Conservation (phyloP, 1,284 basidiomycete species). For the Rhodotorula sp. region DNA sequence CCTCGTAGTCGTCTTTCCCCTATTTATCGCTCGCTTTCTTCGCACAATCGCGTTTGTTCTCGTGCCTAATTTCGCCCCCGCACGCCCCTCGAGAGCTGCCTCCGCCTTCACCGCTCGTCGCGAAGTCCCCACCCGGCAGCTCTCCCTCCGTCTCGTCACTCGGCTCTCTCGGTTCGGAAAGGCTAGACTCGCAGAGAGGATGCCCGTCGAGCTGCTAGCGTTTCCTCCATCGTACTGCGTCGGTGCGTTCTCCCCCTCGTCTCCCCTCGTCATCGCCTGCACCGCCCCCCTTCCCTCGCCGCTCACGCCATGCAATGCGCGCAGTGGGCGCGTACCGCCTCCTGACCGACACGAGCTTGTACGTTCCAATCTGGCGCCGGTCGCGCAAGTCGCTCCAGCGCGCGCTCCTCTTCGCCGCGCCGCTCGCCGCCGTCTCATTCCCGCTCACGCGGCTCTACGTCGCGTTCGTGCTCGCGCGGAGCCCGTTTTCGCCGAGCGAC, state of each 20-base stretch:
- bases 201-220: constrained; percentile 42
- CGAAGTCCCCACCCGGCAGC: too few species aligned
- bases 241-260: constrained; percentile 26
- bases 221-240: constrained; percentile 41
- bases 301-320: neutral
- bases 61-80: too few species aligned
- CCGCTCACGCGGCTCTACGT: constrained; percentile 41
- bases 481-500: constrained; percentile 35
- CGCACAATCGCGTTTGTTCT: neutral
- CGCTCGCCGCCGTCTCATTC: constrained; percentile 26
- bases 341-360: constrained; percentile 36
- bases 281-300: neutral
- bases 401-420: constrained; percentile 21
- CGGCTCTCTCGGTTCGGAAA: neutral
- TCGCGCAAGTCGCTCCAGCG: constrained; percentile 28
- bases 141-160: neutral
- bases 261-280: neutral
- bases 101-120: too few species aligned
- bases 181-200: constrained; percentile 2
- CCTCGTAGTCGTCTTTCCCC: neutral
- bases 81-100: too few species aligned
- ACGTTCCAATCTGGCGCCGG: constrained; percentile 41
- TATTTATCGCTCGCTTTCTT: neutral
- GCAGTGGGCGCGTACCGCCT: constrained; percentile 46
- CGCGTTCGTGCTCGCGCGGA: constrained; percentile 41